Percentiles rank a stretch among this genome's conserved stretches.
phyloP scores from a whole-genome alignment of 352 stramenopile genomes.

The Phytophthora constricta region DNA sequence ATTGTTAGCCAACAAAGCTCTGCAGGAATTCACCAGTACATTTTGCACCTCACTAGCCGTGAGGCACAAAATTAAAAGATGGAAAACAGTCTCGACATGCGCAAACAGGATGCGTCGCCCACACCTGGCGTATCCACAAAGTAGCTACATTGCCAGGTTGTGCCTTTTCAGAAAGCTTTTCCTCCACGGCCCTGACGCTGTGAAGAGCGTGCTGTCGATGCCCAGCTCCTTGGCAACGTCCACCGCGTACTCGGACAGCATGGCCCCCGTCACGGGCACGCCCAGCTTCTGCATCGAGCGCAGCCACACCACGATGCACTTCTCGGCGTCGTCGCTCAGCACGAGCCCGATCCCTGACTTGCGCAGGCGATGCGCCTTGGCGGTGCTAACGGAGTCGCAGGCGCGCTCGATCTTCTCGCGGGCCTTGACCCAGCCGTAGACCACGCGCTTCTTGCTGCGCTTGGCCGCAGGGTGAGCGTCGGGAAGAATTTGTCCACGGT shows the following conservation, averaged over 20 bases:
- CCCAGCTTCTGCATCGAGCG: slow-evolving; percentile 39
- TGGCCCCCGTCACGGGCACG: slow-evolving; percentile 34
- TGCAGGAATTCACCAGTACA: too few relatives aligned
- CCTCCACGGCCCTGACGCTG: slow-evolving; percentile 35
- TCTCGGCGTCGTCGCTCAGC: slow-evolving; percentile 42
- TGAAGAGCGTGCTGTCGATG: slow-evolving; percentile 36
- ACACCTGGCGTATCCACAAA: too few relatives aligned
- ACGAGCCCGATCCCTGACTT: slow-evolving; percentile 32
- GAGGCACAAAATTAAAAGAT: too few relatives aligned
- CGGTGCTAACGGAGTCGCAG: slow-evolving; percentile 39
- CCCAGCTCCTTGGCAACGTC: slow-evolving; percentile 43
- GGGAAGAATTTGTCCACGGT: slow-evolving; percentile 43
- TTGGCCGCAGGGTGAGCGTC: slow-evolving; percentile 25
- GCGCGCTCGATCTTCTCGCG: slow-evolving; percentile 42
- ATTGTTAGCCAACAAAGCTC: too few relatives aligned
- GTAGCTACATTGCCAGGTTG: slow-evolving; percentile 30
- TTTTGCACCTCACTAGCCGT: too few relatives aligned
- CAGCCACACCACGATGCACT: slow-evolving; percentile 48
- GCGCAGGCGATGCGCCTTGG: slow-evolving; percentile 40
- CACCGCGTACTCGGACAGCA: slow-evolving; percentile 40
- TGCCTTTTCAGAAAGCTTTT: slow-evolving; percentile 43
- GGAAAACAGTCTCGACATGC: too few relatives aligned
- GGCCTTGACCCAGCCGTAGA: slow-evolving; percentile 45
- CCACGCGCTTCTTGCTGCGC: slow-evolving; percentile 46
- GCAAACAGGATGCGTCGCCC: too few relatives aligned